phyloP scores from a whole-genome alignment of 2,329 filamentous ascomycete species.

The Diaporthe sp. region DNA sequence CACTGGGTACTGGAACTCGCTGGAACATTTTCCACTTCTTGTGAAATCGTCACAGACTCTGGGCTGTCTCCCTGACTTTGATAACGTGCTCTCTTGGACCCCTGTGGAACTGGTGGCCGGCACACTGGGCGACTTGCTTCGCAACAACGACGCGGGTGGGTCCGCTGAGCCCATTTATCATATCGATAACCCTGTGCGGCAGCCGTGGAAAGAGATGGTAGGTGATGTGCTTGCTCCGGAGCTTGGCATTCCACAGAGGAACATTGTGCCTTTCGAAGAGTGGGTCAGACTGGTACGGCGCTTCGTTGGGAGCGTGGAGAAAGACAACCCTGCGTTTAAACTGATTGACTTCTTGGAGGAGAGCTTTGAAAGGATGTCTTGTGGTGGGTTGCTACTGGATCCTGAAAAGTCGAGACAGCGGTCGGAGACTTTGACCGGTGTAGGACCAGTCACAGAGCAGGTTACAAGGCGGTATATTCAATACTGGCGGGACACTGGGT shows the following conservation, averaged over 20 bases:
- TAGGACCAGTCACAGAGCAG: not conserved
- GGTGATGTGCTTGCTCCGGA: not conserved
- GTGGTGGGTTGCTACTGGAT: not conserved
- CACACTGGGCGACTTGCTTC: too few species aligned
- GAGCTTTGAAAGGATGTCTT: conserved; percentile 3
- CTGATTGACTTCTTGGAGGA: not conserved
- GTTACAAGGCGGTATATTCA: not conserved
- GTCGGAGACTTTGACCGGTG: not conserved
- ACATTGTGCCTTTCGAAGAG: not conserved
- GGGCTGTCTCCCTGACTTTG: too few species aligned
- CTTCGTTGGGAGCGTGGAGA: not conserved
- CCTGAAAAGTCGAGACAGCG: not conserved
- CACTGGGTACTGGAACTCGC: too few species aligned
- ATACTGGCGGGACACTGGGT: not conserved
- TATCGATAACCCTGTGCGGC: not conserved
- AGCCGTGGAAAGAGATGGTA: not conserved
- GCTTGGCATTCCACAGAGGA: not conserved
- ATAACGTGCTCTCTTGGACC: not conserved
- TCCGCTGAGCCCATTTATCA: not conserved
- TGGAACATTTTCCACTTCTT: too few species aligned
- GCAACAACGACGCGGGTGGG: not conserved
- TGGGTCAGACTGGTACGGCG: not conserved
- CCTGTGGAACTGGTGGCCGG: not conserved
- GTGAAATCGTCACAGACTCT: too few species aligned
- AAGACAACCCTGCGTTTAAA: not conserved